Evolutionary conservation across 164 flowering plant genomes (phyloP).

Genomic region (Vitis vinifera): DNA sequence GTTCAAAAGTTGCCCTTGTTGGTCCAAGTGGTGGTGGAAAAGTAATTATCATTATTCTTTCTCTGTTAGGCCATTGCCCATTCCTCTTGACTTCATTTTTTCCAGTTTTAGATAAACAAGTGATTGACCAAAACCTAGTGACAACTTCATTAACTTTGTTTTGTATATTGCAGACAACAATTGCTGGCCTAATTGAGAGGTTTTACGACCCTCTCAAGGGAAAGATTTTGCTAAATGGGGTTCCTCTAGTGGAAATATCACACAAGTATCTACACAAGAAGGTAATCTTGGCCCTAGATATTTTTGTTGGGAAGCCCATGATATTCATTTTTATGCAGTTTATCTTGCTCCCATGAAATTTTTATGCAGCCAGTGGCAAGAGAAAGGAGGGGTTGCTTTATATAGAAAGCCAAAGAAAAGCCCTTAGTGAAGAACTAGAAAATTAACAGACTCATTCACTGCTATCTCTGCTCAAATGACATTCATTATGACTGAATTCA

Average conservation of each 20-base stretch:
- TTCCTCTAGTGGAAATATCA: conserved; percentile 82
- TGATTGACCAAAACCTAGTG: too few species aligned
- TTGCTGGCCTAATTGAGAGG: conserved; percentile 92
- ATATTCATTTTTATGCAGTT: too few species aligned
- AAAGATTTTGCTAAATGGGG: conserved; percentile 74
- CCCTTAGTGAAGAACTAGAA: too few species aligned
- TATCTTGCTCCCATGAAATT: too few species aligned
- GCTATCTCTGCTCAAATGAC: too few species aligned
- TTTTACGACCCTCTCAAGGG: conserved; percentile 95
- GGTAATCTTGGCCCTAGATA: conserved; percentile 40
- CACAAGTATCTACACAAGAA: conserved; percentile 85
- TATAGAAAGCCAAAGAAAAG: too few species aligned
- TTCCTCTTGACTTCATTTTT: not conserved
- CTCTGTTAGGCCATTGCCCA: not conserved
- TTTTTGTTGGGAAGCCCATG: not conserved
- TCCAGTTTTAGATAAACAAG: not conserved
- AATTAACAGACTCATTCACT: too few species aligned
- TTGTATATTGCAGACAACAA: conserved; percentile 70
- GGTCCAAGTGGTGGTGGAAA: conserved; percentile 99
- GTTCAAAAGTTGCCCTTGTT: conserved; percentile 94
- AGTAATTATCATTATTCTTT: conserved; percentile 34
- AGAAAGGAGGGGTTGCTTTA: too few species aligned
- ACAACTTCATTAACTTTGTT: not conserved
- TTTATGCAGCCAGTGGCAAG: too few species aligned
- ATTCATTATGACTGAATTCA: too few species aligned